phyloP scores from a whole-genome alignment of 768 basidiomycete genomes.

The Pisolithus tinctorius region DNA sequence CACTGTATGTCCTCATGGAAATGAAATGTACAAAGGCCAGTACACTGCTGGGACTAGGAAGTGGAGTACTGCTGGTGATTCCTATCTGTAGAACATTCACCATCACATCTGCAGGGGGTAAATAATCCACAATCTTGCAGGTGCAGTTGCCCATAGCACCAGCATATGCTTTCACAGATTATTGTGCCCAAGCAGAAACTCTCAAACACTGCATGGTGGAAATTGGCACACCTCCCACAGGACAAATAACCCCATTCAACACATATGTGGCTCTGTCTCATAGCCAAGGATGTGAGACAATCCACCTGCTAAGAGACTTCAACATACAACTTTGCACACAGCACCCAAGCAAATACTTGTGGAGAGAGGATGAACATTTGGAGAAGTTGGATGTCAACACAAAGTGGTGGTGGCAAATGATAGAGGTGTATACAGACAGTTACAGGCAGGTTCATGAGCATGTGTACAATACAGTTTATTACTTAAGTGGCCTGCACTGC shows the following conservation, averaged over 20 bases:
- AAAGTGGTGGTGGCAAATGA: too few relatives aligned
- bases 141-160: conserved; percentile 28
- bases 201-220: conserved; percentile 30
- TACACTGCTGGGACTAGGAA: neutral
- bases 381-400: too few relatives aligned
- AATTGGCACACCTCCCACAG: conserved; percentile 27
- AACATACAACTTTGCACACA: conserved; percentile 14
- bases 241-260: conserved; percentile 29
- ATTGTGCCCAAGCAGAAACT: conserved; percentile 36
- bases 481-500: too few relatives aligned
- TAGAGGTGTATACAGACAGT: too few relatives aligned
- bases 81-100: too few relatives aligned
- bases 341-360: too few relatives aligned
- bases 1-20: too few relatives aligned
- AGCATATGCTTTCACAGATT: conserved; percentile 39
- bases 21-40: neutral
- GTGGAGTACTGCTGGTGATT: neutral
- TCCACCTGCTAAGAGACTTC: conserved; percentile 26
- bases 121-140: neutral
- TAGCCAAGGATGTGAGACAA: conserved; percentile 1
- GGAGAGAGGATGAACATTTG: too few relatives aligned
- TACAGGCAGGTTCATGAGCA: too few relatives aligned
- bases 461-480: too few relatives aligned
- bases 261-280: conserved; percentile 34
- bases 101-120: too few relatives aligned